Evolutionary conservation across 2,329 filamentous ascomycete genomes (phyloP).

Genomic region (Cytospora mali): DNA sequence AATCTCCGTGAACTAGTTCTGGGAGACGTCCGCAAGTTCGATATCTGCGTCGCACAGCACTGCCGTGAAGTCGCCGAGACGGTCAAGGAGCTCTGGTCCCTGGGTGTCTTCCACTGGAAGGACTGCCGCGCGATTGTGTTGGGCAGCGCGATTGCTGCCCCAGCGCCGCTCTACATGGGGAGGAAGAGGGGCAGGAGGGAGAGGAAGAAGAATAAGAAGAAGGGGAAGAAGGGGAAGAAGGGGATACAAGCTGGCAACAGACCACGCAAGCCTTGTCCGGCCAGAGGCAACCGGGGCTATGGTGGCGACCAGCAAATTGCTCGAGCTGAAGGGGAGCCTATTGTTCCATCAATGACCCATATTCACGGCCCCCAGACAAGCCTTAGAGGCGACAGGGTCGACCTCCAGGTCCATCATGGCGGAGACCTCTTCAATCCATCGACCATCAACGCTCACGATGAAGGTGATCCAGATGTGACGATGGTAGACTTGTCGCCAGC

Average conservation of each 20-base stretch:
- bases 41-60: not conserved
- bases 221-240: not conserved
- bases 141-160: not conserved
- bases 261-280: not conserved
- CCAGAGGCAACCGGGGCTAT: not conserved
- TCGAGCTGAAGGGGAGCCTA: too few species aligned
- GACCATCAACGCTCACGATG: slow-evolving; percentile 14
- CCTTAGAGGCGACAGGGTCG: not conserved
- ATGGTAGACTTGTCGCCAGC: slow-evolving; percentile 5
- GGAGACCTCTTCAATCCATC: slow-evolving; percentile 11
- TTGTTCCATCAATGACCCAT: not conserved
- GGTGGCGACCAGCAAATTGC: not conserved
- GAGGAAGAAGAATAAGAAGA: slow-evolving; percentile 4
- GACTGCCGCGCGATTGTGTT: slow-evolving; percentile 1
- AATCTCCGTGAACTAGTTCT: not conserved
- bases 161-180: not conserved
- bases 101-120: not conserved
- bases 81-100: not conserved
- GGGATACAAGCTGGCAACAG: not conserved
- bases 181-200: slow-evolving; percentile 1
- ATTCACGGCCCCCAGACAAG: not conserved
- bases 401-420: not conserved
- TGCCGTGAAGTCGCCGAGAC: not conserved
- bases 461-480: slow-evolving; percentile 13
- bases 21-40: not conserved